phyloP scores from a whole-genome alignment of 495 filamentous ascomycete genomes.

The Neurospora sp. region DNA sequence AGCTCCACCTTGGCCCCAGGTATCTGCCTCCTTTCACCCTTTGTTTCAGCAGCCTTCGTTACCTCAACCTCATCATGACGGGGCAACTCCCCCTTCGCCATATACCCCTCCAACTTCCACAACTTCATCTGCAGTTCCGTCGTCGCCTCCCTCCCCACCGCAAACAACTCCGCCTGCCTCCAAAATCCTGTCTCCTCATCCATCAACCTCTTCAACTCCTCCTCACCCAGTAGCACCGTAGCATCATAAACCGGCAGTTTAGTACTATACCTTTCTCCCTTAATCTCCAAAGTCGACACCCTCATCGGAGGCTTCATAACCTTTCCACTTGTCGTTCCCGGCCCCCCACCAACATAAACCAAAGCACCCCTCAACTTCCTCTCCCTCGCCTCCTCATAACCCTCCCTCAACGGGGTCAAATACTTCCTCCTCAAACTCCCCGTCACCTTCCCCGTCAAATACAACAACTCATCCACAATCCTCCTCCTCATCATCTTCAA shows the following conservation, averaged over 20 bases:
- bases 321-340: neutral
- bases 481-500: conserved; percentile 41
- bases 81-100: conserved; percentile 18
- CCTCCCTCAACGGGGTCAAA: neutral
- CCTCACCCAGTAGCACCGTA: conserved; percentile 28
- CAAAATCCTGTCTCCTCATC: conserved; percentile 16
- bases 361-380: conserved; percentile 26
- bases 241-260: conserved; percentile 35
- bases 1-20: neutral
- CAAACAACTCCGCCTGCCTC: conserved; percentile 26
- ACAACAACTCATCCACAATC: conserved; percentile 30
- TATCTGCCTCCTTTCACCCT: neutral
- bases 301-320: conserved; percentile 5
- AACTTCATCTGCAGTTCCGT: conserved; percentile 45
- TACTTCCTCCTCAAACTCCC: neutral
- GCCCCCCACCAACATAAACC: conserved; percentile 12
- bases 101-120: conserved; percentile 60
- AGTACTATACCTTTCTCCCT: conserved; percentile 7
- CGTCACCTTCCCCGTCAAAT: conserved; percentile 13
- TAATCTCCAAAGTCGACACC: conserved; percentile 22
- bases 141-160: conserved; percentile 35
- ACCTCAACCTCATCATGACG: neutral
- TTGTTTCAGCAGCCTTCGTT: neutral
- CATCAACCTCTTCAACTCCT: conserved; percentile 21
- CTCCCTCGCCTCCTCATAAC: conserved; percentile 23